Evolutionary conservation across 148 eudicot species (phyloP).

Genomic region (Rheum nobile): DNA sequence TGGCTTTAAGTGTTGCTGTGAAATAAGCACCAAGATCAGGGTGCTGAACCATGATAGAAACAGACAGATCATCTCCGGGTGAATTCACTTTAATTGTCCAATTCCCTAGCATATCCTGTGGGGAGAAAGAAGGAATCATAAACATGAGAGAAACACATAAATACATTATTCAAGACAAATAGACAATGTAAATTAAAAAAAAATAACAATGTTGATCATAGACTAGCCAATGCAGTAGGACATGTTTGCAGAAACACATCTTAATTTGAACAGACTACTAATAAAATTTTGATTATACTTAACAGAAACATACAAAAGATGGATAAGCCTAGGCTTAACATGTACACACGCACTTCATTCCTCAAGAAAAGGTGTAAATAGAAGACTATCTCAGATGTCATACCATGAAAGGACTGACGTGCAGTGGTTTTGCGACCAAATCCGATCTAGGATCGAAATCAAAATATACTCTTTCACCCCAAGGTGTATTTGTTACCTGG

Average conservation of each 20-base stretch:
- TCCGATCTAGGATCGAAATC: conserved; percentile 63
- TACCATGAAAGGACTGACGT: conserved; percentile 98
- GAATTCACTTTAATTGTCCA: conserved; percentile 63
- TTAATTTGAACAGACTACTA: no score
- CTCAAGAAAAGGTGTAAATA: not conserved
- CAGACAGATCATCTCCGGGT: conserved; percentile 54
- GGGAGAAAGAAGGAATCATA: not conserved
- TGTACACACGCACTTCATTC: not conserved
- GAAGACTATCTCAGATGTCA: conserved; percentile 11
- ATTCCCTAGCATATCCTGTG: conserved; percentile 85
- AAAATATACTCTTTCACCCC: conserved; percentile 89
- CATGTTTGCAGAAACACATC: no score
- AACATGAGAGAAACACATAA: not conserved
- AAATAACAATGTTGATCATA: no score
- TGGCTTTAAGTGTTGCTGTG: conserved; percentile 63
- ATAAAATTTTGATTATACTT: not conserved
- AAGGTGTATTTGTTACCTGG: conserved; percentile 95
- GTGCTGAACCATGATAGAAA: conserved; percentile 54
- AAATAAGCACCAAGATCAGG: conserved; percentile 65
- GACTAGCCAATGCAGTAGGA: no score
- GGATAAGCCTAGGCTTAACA: not conserved
- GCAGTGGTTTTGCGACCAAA: conserved; percentile 68
- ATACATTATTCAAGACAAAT: not conserved
- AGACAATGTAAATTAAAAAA: no score
- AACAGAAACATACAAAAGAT: not conserved